Base-by-base conservation (phyloP, 768 basidiomycete species). In the Daedalea quercina region DNA sequence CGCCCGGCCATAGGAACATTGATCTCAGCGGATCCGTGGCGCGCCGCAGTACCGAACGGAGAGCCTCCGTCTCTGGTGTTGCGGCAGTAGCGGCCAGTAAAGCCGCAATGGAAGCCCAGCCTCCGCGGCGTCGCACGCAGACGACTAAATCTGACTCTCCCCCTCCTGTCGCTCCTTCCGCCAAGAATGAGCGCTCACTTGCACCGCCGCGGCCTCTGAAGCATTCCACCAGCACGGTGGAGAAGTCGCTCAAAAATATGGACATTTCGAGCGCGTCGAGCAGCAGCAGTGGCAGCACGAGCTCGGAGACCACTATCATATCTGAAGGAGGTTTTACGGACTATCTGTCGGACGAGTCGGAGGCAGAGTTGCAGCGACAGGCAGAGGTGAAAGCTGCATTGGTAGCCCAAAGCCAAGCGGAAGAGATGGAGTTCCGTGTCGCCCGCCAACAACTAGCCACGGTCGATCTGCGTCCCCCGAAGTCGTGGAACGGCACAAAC, bases 311-410 rank as follows among this genome's bases (percentile, higher is more conserved):
- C 54, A 91, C 90, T 3, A 76, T 91, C 52, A 90, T 85, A 3
- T 90, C 89, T 9, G 90, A 91, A 59, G 90, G 89, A 12, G 88
- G 82, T 15, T 93, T 93, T 63, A 93, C 90, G 12, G 90, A 93
- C 65, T 93, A 93, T 65, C 70, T 91, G 26, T 91, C 89, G n/a
- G 90, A 91, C 63, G 90, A 93, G 69, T 91, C 89, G n/a, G 90
- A 93, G 62, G 88, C 83, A 24, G 90, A 93, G 65, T 68, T 93
- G 51, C 90, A 93, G 68, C 76, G 87, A 54, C 89, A 92, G 67
- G 90, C 90, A 3, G 90, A 92, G 62, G 82, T 81, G 20, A 82
- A 80, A 56, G 90, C 90, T 3, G 87, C 84, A 4, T 66, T 87
- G 41, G 69, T 87, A 15, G 89, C 87, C n/a, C 85, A 90, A 70